Conservation (phyloP, 805 yeast genomes). For the Danielia oregonensis region DNA sequence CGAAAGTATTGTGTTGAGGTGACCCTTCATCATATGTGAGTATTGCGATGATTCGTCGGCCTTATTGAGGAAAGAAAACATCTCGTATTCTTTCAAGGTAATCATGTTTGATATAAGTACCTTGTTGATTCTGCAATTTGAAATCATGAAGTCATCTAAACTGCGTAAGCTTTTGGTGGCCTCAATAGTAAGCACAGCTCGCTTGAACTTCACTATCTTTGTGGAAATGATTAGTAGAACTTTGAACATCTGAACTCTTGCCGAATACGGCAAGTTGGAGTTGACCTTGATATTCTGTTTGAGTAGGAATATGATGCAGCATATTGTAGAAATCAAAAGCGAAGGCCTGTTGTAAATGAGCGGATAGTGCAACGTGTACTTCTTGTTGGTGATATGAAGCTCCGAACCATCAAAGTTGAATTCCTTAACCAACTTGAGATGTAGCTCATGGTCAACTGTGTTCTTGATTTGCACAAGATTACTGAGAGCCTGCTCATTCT, state of each 20-base stretch:
- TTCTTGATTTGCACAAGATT: slow-evolving; percentile 10
- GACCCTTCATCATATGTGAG: slow-evolving; percentile 9
- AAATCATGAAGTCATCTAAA: slow-evolving; percentile 28
- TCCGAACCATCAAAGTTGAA: slow-evolving; percentile 22
- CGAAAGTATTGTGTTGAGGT: slow-evolving; percentile 24
- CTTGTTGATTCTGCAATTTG: slow-evolving; percentile 36
- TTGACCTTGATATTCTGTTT: slow-evolving; percentile 16
- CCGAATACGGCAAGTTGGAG: slow-evolving; percentile 5
- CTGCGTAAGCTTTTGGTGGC: slow-evolving; percentile 19
- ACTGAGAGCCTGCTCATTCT: slow-evolving; percentile 34
- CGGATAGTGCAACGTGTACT: slow-evolving; percentile 16
- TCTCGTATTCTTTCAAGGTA: slow-evolving; percentile 27
- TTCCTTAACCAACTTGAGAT: slow-evolving; percentile 1
- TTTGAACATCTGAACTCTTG: slow-evolving; percentile 26
- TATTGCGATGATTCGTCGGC: slow-evolving; percentile 1
- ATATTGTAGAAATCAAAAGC: slow-evolving; percentile 19
- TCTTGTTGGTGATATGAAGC: slow-evolving; percentile 13
- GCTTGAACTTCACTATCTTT: slow-evolving; percentile 23
- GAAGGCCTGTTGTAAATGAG: slow-evolving; percentile 4
- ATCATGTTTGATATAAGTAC: slow-evolving; percentile 30
- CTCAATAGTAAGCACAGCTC: slow-evolving; percentile 21
- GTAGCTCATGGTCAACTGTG: slow-evolving; percentile 3
- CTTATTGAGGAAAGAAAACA: slow-evolving; percentile 19
- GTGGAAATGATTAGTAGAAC: slow-evolving; percentile 27
- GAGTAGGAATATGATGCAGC: slow-evolving; percentile 26